These are phyloP conservation scores for Saposhnikovia divaricata DNA, from an alignment of 129 eudicot genomes.

Conservation along the genomic window DNA sequence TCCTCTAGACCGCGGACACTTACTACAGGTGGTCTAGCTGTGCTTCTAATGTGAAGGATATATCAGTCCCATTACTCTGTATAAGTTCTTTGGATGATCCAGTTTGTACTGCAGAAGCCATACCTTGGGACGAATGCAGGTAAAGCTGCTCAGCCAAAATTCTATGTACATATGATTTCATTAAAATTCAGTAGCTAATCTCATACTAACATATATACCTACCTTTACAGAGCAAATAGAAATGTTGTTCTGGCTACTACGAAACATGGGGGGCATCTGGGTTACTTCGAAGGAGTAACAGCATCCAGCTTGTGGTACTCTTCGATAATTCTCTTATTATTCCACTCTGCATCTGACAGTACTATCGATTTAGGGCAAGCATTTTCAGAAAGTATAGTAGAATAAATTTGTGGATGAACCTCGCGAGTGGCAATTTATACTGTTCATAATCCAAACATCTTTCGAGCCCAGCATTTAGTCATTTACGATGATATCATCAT, in stretches of 20 bases:
- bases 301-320: slow-evolving; percentile 65
- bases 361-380: background rate
- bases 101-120: slow-evolving; percentile 11
- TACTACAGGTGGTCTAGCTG: slow-evolving; percentile 12
- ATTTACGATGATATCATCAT: background rate
- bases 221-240: slow-evolving; percentile 48
- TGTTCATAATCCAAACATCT: background rate
- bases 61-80: slow-evolving; percentile 7
- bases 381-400: background rate
- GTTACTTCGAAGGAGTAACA: slow-evolving; percentile 74
- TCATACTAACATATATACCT: background rate
- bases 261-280: slow-evolving; percentile 87
- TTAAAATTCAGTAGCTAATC: background rate
- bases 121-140: slow-evolving; percentile 92
- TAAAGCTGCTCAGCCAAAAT: slow-evolving; percentile 6
- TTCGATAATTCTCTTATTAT: background rate
- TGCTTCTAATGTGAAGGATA: slow-evolving; percentile 6
- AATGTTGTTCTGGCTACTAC: slow-evolving; percentile 76
- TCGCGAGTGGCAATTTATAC: background rate
- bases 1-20: slow-evolving; percentile 8
- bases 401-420: background rate
- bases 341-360: background rate
- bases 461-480: background rate
- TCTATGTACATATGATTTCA: background rate
- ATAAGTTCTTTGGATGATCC: slow-evolving; percentile 14